Evolutionary conservation across 148 eudicot genomes (phyloP).

Genomic region (Polygonum aviculare): DNA sequence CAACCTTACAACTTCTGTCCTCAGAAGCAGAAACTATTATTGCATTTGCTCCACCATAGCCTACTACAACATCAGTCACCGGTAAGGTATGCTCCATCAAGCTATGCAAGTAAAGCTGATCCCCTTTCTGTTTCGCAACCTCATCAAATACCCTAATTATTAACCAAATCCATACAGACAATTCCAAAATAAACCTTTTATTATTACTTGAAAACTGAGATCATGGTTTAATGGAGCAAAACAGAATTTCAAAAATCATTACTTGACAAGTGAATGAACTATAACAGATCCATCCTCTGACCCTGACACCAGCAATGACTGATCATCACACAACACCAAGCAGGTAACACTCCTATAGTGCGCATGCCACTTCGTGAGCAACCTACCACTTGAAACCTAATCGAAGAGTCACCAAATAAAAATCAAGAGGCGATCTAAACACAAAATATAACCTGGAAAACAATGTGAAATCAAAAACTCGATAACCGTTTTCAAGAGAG

Average conservation of each 20-base stretch:
- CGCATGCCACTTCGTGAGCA: slow-evolving; percentile 88
- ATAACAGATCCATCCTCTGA: slow-evolving; percentile 82
- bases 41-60: slow-evolving; percentile 84
- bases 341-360: slow-evolving; percentile 75
- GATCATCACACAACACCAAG: slow-evolving; percentile 58
- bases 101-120: slow-evolving; percentile 53
- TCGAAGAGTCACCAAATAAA: neutral
- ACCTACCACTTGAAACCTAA: slow-evolving; percentile 68
- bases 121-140: slow-evolving; percentile 40
- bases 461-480: neutral
- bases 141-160: slow-evolving; percentile 66
- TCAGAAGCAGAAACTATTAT: slow-evolving; percentile 79
- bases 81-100: slow-evolving; percentile 64
- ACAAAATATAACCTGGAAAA: neutral
- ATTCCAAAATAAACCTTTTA: neutral
- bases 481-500: neutral
- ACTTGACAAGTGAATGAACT: slow-evolving; percentile 83
- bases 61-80: slow-evolving; percentile 64
- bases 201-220: too few relatives aligned
- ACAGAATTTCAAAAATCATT: slow-evolving; percentile 8
- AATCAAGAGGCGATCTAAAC: neutral
- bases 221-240: neutral
- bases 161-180: neutral
- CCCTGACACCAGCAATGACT: slow-evolving; percentile 78
- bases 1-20: slow-evolving; percentile 88